Conservation (phyloP, 2,329 filamentous ascomycete genomes). For the Diaporthe sp. region DNA sequence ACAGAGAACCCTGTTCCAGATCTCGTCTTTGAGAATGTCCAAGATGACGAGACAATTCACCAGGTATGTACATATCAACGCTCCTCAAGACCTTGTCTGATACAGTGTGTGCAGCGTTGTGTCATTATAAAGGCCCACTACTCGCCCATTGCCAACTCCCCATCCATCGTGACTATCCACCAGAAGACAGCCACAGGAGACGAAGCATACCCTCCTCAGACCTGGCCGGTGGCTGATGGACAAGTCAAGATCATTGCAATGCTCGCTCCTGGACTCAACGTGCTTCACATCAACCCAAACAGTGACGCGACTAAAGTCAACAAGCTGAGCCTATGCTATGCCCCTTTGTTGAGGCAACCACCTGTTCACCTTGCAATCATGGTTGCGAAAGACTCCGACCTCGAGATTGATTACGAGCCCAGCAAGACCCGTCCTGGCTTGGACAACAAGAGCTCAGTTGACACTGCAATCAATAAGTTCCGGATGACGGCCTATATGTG, state of each 20-base stretch:
- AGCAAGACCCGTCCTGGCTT: background rate
- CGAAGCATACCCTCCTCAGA: background rate
- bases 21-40: background rate
- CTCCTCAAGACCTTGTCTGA: background rate
- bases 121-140: background rate
- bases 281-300: background rate
- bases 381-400: background rate
- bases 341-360: background rate
- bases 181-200: background rate
- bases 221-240: background rate
- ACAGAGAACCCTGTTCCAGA: background rate
- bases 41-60: background rate
- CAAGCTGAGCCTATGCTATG: background rate
- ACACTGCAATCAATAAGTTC: background rate
- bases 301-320: background rate
- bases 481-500: background rate
- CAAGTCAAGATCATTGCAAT: background rate
- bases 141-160: background rate
- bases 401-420: background rate
- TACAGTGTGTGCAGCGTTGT: background rate
- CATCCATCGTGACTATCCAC: background rate
- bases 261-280: background rate
- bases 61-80: background rate
- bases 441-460: background rate
- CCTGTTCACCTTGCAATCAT: background rate